Conservation (phyloP, 805 yeast species). For the Ogataea paraovalis region DNA sequence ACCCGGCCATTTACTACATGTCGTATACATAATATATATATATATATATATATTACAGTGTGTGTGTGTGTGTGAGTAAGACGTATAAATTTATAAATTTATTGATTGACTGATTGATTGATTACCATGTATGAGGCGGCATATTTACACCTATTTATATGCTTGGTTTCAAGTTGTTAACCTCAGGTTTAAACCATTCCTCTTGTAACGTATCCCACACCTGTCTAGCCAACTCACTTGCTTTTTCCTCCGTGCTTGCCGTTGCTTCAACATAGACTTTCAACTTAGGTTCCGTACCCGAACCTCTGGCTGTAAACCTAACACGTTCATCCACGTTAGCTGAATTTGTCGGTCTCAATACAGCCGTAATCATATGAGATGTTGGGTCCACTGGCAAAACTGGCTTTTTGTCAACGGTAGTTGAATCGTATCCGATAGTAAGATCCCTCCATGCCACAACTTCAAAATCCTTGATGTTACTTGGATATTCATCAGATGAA, state of each 20-base stretch:
- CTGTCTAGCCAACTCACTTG: slow-evolving; percentile 48
- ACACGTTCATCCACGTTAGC: slow-evolving; percentile 35
- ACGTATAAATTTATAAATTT: too few relatives aligned
- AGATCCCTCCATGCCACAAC: slow-evolving; percentile 78
- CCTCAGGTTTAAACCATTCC: slow-evolving; percentile 70
- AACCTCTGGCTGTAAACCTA: slow-evolving; percentile 84
- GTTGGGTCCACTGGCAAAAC: slow-evolving; percentile 62
- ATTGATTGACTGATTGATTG: too few relatives aligned
- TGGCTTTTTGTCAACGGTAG: slow-evolving; percentile 56
- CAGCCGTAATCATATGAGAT: slow-evolving; percentile 85
- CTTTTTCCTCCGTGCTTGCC: slow-evolving; percentile 42
- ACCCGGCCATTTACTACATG: too few relatives aligned
- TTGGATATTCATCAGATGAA: slow-evolving; percentile 36
- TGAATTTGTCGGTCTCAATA: slow-evolving; percentile 30
- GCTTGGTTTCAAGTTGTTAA: slow-evolving; percentile 33
- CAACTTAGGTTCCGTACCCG: slow-evolving; percentile 95
- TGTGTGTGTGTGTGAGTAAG: too few relatives aligned
- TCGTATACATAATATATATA: too few relatives aligned
- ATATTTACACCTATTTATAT: too few relatives aligned
- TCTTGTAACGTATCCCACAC: slow-evolving; percentile 61
- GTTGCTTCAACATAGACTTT: slow-evolving; percentile 86
- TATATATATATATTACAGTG: too few relatives aligned
- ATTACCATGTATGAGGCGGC: too few relatives aligned
- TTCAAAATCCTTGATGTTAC: slow-evolving; percentile 49
- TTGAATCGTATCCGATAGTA: slow-evolving; percentile 76